Evolutionary conservation across 2,329 filamentous ascomycete species (phyloP), one percentile per base, ranked within the genome.

Genomic region (Fusarium torulosum): DNA sequence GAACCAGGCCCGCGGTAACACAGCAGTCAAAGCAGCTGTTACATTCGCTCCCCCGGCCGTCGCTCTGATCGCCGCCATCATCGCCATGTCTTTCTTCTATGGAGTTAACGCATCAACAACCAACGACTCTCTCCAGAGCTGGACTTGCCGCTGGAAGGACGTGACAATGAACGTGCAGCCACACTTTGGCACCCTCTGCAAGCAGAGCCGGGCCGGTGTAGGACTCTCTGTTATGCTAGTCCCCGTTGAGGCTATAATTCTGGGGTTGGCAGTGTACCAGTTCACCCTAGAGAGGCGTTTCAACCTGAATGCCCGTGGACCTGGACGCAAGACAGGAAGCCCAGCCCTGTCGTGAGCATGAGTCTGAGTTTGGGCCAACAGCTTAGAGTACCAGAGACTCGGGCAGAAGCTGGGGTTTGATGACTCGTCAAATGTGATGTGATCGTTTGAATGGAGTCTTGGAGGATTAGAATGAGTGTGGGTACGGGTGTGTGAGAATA

Each of bases 121-220:
- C 10, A 78, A 79, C 59, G 85, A 88, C 72, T 87, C 85, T 8
- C 76, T 90, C 13, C 80, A 88, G 72, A 88, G 85, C 75, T 90
- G 88, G 88, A 85, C 82, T 40, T 90, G 88, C 75, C 85, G 86
- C 65, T 90, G 88, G 87, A 76, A 78, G 10, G 71, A 79, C 21
- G 78, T 88, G n/a, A 75, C 77, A 61, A 88, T 89, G 85, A 69
- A 72, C 17, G 73, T 78, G 35, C 76, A 82, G 63, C 87, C 88
- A 29, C 79, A 86, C 71, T 90, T 88, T 72, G 82, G 80, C 17
- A 83, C 82, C 0, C 76, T 90, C 49, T 90, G 88, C 76, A 80
- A 77, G 61, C 82, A 89, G 77, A 87, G 82, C 76, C 81, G 82
- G 71, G 84, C 83, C 6, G 84, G 81, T 3, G 75, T 89, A 27